These are phyloP conservation scores for Mortierella sp. DNA, from an alignment of 371 early-diverging fungal genomes.

Conservation along the genomic window DNA sequence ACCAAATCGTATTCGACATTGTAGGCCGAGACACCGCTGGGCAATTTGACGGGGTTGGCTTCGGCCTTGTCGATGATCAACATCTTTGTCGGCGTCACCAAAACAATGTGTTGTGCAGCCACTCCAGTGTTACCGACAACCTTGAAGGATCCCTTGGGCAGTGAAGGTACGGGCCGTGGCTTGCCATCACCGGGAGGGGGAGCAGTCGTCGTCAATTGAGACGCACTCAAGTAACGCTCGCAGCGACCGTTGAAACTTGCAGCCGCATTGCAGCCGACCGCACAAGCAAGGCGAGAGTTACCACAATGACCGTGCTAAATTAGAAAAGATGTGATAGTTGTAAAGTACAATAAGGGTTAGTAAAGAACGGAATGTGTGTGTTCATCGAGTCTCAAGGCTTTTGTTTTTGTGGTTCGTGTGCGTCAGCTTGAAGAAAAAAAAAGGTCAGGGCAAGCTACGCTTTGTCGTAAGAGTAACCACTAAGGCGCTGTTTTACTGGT, in stretches of 20 bases:
- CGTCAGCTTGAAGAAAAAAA: background rate
- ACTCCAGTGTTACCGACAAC: slow-evolving; percentile 32
- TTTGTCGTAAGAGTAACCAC: background rate
- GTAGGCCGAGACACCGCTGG: slow-evolving; percentile 31
- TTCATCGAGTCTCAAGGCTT: background rate
- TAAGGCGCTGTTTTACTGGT: too few species aligned
- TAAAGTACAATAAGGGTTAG: background rate
- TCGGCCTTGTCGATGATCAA: slow-evolving; percentile 49
- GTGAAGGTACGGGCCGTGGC: slow-evolving; percentile 23
- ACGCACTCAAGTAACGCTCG: background rate
- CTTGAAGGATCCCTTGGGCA: slow-evolving; percentile 38
- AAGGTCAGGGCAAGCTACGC: background rate
- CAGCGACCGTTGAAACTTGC: slow-evolving; percentile 29
- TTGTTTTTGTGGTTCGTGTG: background rate
- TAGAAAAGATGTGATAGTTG: background rate
- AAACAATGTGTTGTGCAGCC: slow-evolving; percentile 38
- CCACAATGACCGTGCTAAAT: slow-evolving; percentile 35
- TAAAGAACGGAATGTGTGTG: background rate
- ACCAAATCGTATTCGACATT: slow-evolving; percentile 62
- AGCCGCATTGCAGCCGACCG: slow-evolving; percentile 14
- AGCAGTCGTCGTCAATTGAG: background rate
- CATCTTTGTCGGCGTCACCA: slow-evolving; percentile 43
- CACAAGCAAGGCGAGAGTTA: slow-evolving; percentile 28
- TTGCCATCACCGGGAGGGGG: slow-evolving; percentile 3
- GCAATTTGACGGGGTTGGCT: slow-evolving; percentile 36